These are phyloP conservation scores for Trametes cubensis DNA, from an alignment of 768 basidiomycete genomes.

Conservation along the genomic window DNA sequence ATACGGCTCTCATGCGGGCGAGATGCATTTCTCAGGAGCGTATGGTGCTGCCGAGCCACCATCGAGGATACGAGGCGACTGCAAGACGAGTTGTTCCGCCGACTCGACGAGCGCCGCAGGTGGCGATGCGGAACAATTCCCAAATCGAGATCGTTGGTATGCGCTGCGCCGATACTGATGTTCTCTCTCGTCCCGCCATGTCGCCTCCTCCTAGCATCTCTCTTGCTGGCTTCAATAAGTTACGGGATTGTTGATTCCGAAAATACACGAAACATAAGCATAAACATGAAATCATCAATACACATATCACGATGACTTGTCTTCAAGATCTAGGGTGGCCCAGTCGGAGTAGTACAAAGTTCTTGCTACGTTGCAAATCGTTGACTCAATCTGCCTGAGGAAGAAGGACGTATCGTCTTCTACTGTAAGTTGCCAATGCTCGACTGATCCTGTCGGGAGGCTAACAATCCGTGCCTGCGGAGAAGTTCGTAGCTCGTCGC, in stretches of 20 bases:
- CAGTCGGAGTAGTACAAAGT: too few species aligned
- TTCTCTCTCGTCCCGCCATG: not conserved
- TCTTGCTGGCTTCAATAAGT: too few species aligned
- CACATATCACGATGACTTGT: too few species aligned
- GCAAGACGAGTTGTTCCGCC: not conserved
- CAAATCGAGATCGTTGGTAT: not conserved
- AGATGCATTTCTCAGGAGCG: not conserved
- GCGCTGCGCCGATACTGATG: not conserved
- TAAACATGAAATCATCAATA: too few species aligned
- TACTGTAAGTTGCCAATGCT: not conserved
- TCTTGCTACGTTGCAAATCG: too few species aligned
- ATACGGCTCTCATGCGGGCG: not conserved
- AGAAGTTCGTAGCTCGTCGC: too few species aligned
- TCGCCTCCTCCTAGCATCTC: not conserved
- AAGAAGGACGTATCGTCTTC: not conserved
- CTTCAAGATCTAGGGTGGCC: too few species aligned
- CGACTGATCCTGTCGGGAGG: constrained; percentile 1
- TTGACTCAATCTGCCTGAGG: not conserved
- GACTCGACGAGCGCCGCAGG: not conserved
- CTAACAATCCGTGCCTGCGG: too few species aligned
- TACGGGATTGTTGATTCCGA: too few species aligned
- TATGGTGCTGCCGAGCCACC: not conserved
- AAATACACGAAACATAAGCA: too few species aligned
- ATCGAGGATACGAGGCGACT: not conserved
- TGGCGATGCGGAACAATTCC: not conserved